These are phyloP conservation scores for Daucus carota DNA, from an alignment of 129 eudicot species.

Conservation along the genomic window DH1_v3.0 NC_030383.2:59021001-59021500, in stretches of 20 bases:
- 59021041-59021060: slow-evolving; percentile 80
- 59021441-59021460: slow-evolving; percentile 79
- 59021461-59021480: slow-evolving; percentile 66
- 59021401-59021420: slow-evolving; percentile 87
- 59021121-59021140: slow-evolving; percentile 48
- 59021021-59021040: slow-evolving; percentile 51
- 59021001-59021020: slow-evolving; percentile 35
- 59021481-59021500: slow-evolving; percentile 60
- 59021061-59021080: slow-evolving; percentile 64
- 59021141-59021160: slow-evolving; percentile 58
- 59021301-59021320: neutral
- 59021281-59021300: neutral
- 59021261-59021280: neutral
- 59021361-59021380: slow-evolving; percentile 47
- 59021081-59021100: slow-evolving; percentile 67
- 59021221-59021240: neutral
- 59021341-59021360: slow-evolving; percentile 42
- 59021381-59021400: slow-evolving; percentile 72
- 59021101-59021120: slow-evolving; percentile 60
- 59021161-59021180: slow-evolving; percentile 57
- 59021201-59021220: slow-evolving; percentile 44
- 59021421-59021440: slow-evolving; percentile 64
- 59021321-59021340: neutral
- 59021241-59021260: neutral
- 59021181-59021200: slow-evolving; percentile 50